These are phyloP conservation scores for Hyaloscypha hepaticicola DNA, from an alignment of 495 filamentous ascomycete species.

Conservation along the genomic window DNA sequence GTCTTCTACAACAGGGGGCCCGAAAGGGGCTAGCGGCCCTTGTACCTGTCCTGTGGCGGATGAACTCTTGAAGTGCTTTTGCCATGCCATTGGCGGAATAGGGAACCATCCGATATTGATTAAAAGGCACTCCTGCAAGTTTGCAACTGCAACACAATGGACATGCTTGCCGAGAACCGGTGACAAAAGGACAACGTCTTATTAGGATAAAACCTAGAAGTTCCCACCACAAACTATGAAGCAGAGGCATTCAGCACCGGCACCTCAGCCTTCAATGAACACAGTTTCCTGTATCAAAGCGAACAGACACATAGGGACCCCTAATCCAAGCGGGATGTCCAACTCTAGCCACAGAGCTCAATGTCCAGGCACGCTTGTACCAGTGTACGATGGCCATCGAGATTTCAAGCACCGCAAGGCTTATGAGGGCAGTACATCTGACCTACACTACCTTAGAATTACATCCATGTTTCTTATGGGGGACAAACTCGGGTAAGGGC, in stretches of 20 bases:
- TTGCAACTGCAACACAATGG: not conserved
- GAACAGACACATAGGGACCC: no score
- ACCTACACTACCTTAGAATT: no score
- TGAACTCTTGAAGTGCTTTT: not conserved
- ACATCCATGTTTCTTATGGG: no score
- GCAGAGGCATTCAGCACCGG: not conserved
- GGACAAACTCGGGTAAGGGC: no score
- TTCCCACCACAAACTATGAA: not conserved
- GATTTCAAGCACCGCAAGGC: no score
- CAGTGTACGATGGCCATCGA: no score
- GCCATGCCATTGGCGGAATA: not conserved
- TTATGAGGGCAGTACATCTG: no score
- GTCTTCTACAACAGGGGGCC: slow-evolving; percentile 11
- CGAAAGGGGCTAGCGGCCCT: not conserved
- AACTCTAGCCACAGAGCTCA: no score
- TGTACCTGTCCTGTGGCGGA: not conserved
- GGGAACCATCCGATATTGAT: not conserved
- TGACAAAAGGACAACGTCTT: not conserved
- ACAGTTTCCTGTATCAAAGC: not conserved
- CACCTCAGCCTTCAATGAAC: not conserved
- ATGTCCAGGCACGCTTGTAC: no score
- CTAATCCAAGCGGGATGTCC: no score
- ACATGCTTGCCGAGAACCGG: not conserved
- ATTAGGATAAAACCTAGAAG: not conserved
- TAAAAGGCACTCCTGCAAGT: not conserved